Evolutionary conservation across 768 basidiomycete species (phyloP).

Genomic region (Lactifluus volemus): DNA sequence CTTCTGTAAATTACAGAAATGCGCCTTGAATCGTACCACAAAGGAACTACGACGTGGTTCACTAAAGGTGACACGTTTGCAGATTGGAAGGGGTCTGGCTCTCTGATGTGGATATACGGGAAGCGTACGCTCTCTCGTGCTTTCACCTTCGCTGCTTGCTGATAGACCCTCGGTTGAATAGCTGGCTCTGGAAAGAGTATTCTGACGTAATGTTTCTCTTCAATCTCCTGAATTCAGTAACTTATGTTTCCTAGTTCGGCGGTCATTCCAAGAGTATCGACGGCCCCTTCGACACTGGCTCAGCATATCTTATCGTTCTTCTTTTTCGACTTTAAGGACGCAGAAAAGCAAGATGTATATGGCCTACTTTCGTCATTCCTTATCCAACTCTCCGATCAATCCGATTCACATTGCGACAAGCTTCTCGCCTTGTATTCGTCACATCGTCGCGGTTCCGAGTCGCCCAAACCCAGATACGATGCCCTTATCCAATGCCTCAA

Average conservation of each 20-base stretch:
- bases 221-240: too few relatives aligned
- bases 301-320: too few relatives aligned
- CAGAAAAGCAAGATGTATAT: background rate
- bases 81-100: background rate
- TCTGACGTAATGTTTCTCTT: background rate
- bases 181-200: slow-evolving; percentile 4
- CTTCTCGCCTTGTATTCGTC: background rate
- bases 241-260: background rate
- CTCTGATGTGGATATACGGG: background rate
- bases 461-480: too few relatives aligned
- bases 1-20: background rate
- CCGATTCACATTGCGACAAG: background rate
- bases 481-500: too few relatives aligned
- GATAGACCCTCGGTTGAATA: background rate
- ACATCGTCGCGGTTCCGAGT: too few relatives aligned
- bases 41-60: background rate
- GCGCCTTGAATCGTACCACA: background rate
- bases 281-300: background rate
- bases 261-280: background rate
- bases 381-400: background rate
- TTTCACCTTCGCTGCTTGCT: background rate
- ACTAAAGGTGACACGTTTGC: background rate
- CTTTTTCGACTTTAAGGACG: too few relatives aligned
- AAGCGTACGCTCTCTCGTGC: background rate
- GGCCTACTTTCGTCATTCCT: background rate